Conservation (phyloP, 169 alveolate species). For the Theileria parva region DNA sequence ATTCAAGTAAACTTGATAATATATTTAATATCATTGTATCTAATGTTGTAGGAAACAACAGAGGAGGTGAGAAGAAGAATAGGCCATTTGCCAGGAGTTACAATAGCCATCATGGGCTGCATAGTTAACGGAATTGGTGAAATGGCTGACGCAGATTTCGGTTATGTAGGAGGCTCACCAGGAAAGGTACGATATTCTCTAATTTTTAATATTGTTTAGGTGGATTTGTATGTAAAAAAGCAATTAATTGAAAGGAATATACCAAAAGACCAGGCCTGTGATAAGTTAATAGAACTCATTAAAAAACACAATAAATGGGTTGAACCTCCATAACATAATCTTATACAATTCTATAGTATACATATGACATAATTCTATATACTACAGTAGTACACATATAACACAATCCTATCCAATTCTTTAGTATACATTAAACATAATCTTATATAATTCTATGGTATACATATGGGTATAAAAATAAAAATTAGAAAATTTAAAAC, state of each 20-base stretch:
- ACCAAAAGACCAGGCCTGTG: constrained; percentile 80
- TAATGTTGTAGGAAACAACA: constrained; percentile 71
- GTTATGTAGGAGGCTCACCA: constrained; percentile 85
- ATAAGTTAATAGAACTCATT: constrained; percentile 77
- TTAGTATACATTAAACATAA: no score
- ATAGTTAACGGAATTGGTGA: constrained; percentile 90
- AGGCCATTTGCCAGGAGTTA: constrained; percentile 87
- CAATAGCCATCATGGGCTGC: constrained; percentile 89
- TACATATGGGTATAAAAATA: no score
- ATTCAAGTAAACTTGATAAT: constrained; percentile 49
- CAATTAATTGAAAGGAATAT: constrained; percentile 77
- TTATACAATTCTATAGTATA: neutral
- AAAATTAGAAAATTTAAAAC: neutral
- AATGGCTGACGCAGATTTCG: constrained; percentile 91
- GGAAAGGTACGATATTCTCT: constrained; percentile 62
- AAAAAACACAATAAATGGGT: constrained; percentile 69
- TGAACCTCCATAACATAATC: constrained; percentile 38
- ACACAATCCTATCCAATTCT: no score
- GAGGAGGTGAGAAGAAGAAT: constrained; percentile 76
- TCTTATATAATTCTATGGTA: neutral
- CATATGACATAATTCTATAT: no score
- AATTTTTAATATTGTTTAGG: constrained; percentile 40
- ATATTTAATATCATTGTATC: neutral
- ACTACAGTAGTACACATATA: no score
- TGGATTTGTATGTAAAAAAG: constrained; percentile 82